Evolutionary conservation across 2,329 filamentous ascomycete genomes (phyloP), one percentile per base, ranked within the genome.

Genomic region (Neopestalotiopsis rosae): DNA sequence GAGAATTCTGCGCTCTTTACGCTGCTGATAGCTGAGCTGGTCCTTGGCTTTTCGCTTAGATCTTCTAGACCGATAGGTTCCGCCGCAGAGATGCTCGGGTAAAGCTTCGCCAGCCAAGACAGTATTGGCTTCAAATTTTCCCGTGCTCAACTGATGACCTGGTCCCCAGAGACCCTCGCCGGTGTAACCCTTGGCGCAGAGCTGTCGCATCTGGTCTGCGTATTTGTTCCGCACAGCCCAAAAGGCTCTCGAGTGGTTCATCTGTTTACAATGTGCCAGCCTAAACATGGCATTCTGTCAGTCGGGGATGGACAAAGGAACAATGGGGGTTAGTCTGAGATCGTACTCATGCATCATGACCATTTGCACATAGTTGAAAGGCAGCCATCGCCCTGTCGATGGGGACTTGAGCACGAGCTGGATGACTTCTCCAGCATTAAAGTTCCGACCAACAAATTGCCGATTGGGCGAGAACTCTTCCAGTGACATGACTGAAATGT

Each of bases 391-490:
- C 32, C 89, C 88, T 0, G 86, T 87, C 4, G 81, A 83, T 0
- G 86, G 87, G 0, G 92, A 89, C 74, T 91, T 91, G 32, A 97
- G 86, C 1, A 97, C 94, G 1, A 97, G 86, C 80, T 97, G 94
- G 65, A 97, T 89, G 45, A 95, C 91, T 78, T 97, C 94, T 42
- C 94, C 94, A 7, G 91, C 92, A 74, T 97, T 97, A 85, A 97
- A 97, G 77, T 97, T 97, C 67, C 94, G 92, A 3, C 94, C 94
- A 56, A 94, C 90, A 75, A 97, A 97, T 79, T 97, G 93, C 57
- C 83, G 83, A 75, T 97, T 97, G 1, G 92, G 90, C 67, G 91
- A 90, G 76, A 93, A 94, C 77, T 97, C 94, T 79, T 97, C 94
- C 0, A 97, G 85, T 1, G 90, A 88, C 77, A 88, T 91, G 65